Evolutionary conservation across 2,329 filamentous ascomycete genomes (phyloP).

Genomic region (Fusarium cicatricum): DNA sequence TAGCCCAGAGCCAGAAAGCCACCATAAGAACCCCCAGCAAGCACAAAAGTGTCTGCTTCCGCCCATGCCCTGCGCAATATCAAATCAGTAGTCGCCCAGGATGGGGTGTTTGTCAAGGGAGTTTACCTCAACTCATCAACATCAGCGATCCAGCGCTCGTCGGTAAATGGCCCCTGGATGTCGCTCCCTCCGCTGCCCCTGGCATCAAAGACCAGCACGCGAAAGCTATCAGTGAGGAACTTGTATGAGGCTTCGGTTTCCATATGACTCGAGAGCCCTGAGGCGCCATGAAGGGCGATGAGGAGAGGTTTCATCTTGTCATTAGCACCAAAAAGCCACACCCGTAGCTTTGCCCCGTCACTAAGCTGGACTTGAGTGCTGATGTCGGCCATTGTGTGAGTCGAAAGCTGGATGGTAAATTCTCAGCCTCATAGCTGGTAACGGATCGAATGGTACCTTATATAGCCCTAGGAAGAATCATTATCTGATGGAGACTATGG

Average conservation of each 20-base stretch:
- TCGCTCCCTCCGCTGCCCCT: conserved; percentile 12
- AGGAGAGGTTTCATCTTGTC: conserved; percentile 9
- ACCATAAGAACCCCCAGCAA: conserved; percentile 11
- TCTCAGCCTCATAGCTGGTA: no score
- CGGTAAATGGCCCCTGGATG: conserved; percentile 2
- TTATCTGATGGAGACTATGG: no score
- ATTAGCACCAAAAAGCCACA: conserved; percentile 11
- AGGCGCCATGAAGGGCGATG: conserved; percentile 8
- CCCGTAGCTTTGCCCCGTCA: conserved; percentile 11
- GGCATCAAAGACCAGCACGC: conserved; percentile 13
- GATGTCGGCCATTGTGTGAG: not conserved
- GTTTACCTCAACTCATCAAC: conserved; percentile 9
- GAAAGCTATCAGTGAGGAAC: conserved; percentile 7
- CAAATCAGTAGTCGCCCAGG: rapidly evolving
- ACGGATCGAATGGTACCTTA: no score
- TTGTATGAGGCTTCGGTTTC: conserved; percentile 1
- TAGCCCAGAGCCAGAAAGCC: conserved; percentile 13
- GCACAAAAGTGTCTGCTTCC: conserved; percentile 6
- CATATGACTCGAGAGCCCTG: not conserved
- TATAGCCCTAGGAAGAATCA: no score
- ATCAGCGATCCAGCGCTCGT: conserved; percentile 12
- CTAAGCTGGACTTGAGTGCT: conserved; percentile 7
- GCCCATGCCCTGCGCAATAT: not conserved
- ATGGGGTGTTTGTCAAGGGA: rapidly evolving
- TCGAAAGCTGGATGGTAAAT: no score